A percentile compares a stretch with the other conserved stretches of the same genome.
Conservation (phyloP, 2,329 filamentous ascomycete genomes). For the Dryadomyces quercivorus region DNA sequence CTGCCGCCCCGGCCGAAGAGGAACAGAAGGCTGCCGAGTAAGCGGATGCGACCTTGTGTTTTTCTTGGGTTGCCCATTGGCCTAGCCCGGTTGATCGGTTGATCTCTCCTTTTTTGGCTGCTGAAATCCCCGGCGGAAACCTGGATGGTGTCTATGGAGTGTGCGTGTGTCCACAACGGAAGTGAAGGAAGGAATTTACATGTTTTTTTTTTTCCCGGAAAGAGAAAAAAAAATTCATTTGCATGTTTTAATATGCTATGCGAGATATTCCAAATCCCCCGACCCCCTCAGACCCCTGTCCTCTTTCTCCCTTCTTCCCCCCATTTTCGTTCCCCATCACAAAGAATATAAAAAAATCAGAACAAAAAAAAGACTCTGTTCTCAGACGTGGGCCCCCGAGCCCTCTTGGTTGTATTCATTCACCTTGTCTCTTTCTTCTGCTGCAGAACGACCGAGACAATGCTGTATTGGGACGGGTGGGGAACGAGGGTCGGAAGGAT, state of each 20-base stretch:
- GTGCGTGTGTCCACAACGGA: constrained; percentile 35
- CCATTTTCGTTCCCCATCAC: not conserved
- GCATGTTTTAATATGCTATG: constrained; percentile 8
- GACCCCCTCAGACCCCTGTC: not conserved
- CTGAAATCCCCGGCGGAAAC: constrained; percentile 32
- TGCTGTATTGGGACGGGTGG: too few species aligned
- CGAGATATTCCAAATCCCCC: constrained; percentile 5
- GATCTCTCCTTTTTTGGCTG: constrained; percentile 25
- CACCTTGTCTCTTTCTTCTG: not conserved
- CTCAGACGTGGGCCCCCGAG: not conserved
- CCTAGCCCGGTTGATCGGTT: constrained; percentile 27
- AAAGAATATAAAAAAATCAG: constrained; percentile 3
- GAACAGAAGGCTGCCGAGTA: constrained; percentile 61
- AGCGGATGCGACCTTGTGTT: constrained; percentile 15
- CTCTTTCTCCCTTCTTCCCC: not conserved
- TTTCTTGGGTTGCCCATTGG: constrained; percentile 18
- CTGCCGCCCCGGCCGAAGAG: constrained; percentile 36
- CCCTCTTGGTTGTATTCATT: not conserved
- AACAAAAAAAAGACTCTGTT: constrained; percentile 1
- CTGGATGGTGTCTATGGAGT: constrained; percentile 49
- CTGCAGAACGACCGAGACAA: too few species aligned
- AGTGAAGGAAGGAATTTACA: constrained; percentile 5
- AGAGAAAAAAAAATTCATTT: constrained; percentile 7
- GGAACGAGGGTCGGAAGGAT: too few species aligned
- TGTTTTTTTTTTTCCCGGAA: constrained; percentile 6